Evolutionary conservation across 169 alveolate species (phyloP).

Genomic region (Plasmodium relictum): DNA sequence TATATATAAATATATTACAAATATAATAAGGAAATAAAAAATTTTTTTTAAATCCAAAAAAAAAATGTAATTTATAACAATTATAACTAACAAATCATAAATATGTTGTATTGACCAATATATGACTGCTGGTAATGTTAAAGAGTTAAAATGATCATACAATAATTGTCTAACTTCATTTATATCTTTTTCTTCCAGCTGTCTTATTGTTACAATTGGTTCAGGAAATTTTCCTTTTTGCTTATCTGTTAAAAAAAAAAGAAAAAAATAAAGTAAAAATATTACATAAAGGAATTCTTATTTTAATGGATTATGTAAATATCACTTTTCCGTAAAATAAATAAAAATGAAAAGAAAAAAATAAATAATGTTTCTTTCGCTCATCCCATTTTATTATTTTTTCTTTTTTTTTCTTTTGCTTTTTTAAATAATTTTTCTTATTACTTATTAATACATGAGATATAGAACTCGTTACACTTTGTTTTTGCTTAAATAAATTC

Average conservation of each 20-base stretch:
- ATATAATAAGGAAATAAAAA: constrained; percentile 81
- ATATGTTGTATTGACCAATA: constrained; percentile 88
- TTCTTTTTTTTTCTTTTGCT: not conserved
- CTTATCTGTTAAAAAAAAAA: constrained; percentile 35
- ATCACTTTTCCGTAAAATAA: no score
- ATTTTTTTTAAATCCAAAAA: constrained; percentile 84
- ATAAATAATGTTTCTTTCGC: no score
- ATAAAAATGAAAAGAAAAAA: no score
- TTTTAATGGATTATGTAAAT: not conserved
- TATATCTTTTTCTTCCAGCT: constrained; percentile 78
- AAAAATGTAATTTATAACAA: constrained; percentile 80
- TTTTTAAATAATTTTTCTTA: constrained; percentile 9
- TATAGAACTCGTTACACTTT: constrained; percentile 46
- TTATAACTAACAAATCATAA: constrained; percentile 84
- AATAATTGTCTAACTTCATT: constrained; percentile 80
- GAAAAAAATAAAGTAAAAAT: constrained; percentile 8
- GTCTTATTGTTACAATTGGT: constrained; percentile 50
- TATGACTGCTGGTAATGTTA: constrained; percentile 85
- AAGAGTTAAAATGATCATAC: constrained; percentile 84
- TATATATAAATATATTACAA: constrained; percentile 86
- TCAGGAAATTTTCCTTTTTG: constrained; percentile 56
- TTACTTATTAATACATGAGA: constrained; percentile 73
- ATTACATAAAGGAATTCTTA: constrained; percentile 1
- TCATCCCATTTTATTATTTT: not conserved
- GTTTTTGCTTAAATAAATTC: constrained; percentile 65